Base-by-base conservation (phyloP, 805 yeast species). In the Hanseniaspora clermontiae region DNA sequence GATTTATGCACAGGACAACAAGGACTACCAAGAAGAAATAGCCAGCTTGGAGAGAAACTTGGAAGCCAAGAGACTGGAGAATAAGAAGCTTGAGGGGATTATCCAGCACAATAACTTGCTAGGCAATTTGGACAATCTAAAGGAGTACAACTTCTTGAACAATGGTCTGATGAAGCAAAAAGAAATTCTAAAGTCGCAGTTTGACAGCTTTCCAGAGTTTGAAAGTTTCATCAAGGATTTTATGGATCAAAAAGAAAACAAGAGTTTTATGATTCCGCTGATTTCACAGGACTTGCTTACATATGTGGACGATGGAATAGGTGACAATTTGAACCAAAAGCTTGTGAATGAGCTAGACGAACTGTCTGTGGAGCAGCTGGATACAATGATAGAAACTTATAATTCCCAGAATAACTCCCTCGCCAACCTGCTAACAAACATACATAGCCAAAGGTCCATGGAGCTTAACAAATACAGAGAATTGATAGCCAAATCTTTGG, bases 191-290 rank as follows among this genome's bases (percentile, higher is more conserved):
- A 68, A 73, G 32, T 83, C 82, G 61, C 70, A 85, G 17, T 79
- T 79, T 60, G 79, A 79, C 39, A 85, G 87, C 0, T 80, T 84
- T 27, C 69, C 71, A 12, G 84, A 79, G 51, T 90, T 85, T 60
- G 82, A 83, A 58, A 69, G 70, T 20, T 72, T 75, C 57, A 84
- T 84, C 67, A 65, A 50, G 17, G 17, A 10, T 17, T 40, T 40
- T 20, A 46, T 46, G 31, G 42, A 39, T 9, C 27, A 38, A 29
- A n/a, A 53, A 15, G 36, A 14, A 3, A 3, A 31, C 43, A 20
- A 37, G 20, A 36, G 46, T 27, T 34, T 50, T 45, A 43, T 46
- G 17, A 45, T 51, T 20, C 57, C 57, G 6, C n/a, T 53, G 17
- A 34, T 53, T 2, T 53, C 57, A 14, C 40, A 53, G n/a, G 57